Base-by-base conservation (phyloP, 202 grass and related monocot genomes). In the Panicum virgatum region DNA sequence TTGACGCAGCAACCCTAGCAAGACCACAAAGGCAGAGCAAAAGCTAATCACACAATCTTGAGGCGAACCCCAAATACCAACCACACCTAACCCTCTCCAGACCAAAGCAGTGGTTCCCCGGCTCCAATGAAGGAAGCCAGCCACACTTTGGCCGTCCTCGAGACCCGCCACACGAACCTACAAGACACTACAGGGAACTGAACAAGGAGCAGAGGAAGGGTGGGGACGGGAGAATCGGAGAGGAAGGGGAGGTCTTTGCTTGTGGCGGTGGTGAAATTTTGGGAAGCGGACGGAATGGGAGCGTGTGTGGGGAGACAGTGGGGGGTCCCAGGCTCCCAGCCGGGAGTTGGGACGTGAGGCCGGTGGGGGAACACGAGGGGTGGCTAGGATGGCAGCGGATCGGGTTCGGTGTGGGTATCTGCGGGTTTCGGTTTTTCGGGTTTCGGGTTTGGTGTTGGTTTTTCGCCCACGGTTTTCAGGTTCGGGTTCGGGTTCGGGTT, bases 241-340 rank as follows among this genome's bases (percentile, higher is more conserved):
- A 5, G 5, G 52, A 20, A 19, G 29, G 50, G 51, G n/a, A n/a
- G 23, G 30, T 62, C 36, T 19, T 5, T 20, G 4, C n/a, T 25
- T 82, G 68, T 73, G 80, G 68, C 46, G 56, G 42, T 72, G 79
- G 67, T 73, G 80, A 51, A 73, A 46, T 62, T 62, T 9, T 2
- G 37, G n/a, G 53, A 12, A 9, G 23, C 51, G 13, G 39, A 46
- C 12, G 50, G 8, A 2, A 8, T 5, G 7, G 42, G 16, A 25
- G 7, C 14, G 46, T 16, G 15, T 18, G 56, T n/a, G 22, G 18
- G 23, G 14, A 3, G 29, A 23, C 2, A 4, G 54, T 18, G 25
- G 73, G 54, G 44, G n/a, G n/a, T n/a, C n/a, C n/a, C n/a, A n/a
- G n/a, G n/a, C n/a, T 3, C 45, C 12, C 13, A 2, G 32, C 32